These are phyloP conservation scores for Salisapilia sapeloensis DNA, from an alignment of 352 stramenopile genomes.

Conservation along the genomic window DNA sequence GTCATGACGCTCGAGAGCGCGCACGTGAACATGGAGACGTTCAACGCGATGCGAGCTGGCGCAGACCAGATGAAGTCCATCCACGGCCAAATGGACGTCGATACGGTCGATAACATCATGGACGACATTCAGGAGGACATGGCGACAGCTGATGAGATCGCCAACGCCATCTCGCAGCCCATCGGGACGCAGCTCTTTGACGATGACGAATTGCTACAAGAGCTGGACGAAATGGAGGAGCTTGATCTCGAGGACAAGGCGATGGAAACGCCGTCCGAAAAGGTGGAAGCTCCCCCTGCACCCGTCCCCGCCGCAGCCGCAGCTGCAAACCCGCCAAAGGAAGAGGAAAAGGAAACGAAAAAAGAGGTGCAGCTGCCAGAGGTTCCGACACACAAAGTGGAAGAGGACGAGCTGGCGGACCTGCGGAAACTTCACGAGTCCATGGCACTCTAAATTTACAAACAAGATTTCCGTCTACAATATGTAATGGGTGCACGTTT, in stretches of 20 bases:
- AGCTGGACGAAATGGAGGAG: slow-evolving; percentile 88
- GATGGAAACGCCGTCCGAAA: slow-evolving; percentile 11
- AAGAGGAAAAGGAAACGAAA: too few relatives aligned
- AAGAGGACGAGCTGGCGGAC: slow-evolving; percentile 75
- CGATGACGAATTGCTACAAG: slow-evolving; percentile 90
- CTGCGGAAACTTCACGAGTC: slow-evolving; percentile 72
- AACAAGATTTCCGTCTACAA: neutral
- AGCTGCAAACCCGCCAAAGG: slow-evolving; percentile 6
- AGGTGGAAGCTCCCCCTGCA: slow-evolving; percentile 9
- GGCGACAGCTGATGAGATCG: slow-evolving; percentile 90
- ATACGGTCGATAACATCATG: slow-evolving; percentile 97
- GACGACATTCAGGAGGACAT: slow-evolving; percentile 96
- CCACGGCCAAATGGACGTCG: slow-evolving; percentile 89
- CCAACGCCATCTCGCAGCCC: slow-evolving; percentile 86
- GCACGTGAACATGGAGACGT: slow-evolving; percentile 94
- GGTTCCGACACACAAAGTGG: slow-evolving; percentile 52
- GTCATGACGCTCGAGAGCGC: slow-evolving; percentile 85
- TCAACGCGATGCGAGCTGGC: slow-evolving; percentile 86
- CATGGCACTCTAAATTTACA: slow-evolving; percentile 51
- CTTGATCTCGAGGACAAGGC: slow-evolving; percentile 84
- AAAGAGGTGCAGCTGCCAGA: too few relatives aligned
- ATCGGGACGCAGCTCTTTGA: slow-evolving; percentile 83
- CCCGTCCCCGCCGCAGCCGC: slow-evolving; percentile 7
- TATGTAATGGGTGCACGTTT: too few relatives aligned
- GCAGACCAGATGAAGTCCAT: slow-evolving; percentile 92